Evolutionary conservation across 371 early-diverging fungal species (phyloP), one percentile per base, ranked within the genome.

Genomic region (Blakeslea trispora): DNA sequence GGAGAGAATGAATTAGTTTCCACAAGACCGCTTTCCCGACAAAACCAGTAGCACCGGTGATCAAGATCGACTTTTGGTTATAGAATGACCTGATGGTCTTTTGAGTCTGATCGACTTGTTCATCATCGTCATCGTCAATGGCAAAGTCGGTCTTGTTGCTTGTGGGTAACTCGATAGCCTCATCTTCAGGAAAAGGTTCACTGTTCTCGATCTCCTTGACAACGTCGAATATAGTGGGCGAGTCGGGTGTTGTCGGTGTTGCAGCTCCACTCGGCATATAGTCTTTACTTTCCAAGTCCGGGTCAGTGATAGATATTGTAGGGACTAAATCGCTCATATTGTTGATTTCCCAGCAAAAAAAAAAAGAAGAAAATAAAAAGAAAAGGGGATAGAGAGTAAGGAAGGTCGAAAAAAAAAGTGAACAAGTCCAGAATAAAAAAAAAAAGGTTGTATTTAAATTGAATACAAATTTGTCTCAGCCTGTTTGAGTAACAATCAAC

Each of bases 1-100:
- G 46, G 8, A 70, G 35, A 10, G 71, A 59, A 5, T 62, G 43
- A 14, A 86, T 51, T 9, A 83, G 47, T 47, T 83, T 81, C 71
- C 83, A 82, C 5, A 86, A 62, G 5, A 84, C 57, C 0, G 82
- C 78, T 62, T 86, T 86, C 42, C 86, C 86, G 32, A 86, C 69
- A 53, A 82, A 86, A 5, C 84, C 86, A 1, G 86, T 84, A 0
- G 81, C 81, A 5, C 86, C 86, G 0, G 86, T 86, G 21, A 86
- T 47, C 31, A 86, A 67, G 37, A 86, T 64, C 23, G 68, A 56
- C 41, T 77, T 72, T 40, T 68, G 56, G 23, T 61, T 56, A 54
- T 77, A 72, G 43, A 72, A 75, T 10, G 60, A 48, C 34, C 61
- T 52, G 3, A 69, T 50, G 32, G 63, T 46, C 18, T 61, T 55